These are phyloP conservation scores for Bigelowiella natans DNA, from an alignment of 78 protist genomes.

Conservation along the genomic window DNA sequence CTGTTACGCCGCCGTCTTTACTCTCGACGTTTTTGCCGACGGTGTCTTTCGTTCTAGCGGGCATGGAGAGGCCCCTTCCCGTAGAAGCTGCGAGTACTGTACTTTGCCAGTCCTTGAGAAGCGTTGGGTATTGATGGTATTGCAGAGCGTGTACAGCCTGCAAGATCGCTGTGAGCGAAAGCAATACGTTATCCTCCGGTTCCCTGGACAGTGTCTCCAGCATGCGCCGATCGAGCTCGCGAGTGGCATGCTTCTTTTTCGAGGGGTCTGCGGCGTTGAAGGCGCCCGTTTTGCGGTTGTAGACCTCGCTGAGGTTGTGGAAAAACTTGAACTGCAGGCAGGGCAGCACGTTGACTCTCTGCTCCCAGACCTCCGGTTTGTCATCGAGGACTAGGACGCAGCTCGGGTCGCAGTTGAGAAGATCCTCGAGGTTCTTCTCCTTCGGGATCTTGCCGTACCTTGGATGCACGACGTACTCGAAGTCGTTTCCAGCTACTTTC, in stretches of 20 bases:
- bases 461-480: too few species aligned
- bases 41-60: too few species aligned
- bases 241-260: too few species aligned
- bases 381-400: not conserved
- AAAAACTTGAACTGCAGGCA: not conserved
- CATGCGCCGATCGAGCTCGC: too few species aligned
- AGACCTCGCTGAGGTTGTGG: not conserved
- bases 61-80: too few species aligned
- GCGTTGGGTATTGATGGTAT: too few species aligned
- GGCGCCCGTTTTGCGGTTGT: not conserved
- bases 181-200: not conserved
- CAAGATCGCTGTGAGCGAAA: not conserved
- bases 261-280: too few species aligned
- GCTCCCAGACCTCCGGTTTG: not conserved
- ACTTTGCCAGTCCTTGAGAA: too few species aligned
- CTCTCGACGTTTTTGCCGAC: too few species aligned
- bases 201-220: too few species aligned
- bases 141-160: not conserved
- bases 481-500: not conserved
- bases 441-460: not conserved
- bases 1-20: too few species aligned
- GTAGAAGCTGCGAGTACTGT: too few species aligned
- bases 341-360: not conserved
- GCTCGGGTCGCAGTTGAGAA: not conserved
- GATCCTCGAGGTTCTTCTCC: not conserved